Evolutionary conservation across 441 rosid species (phyloP).

Genomic region (Croton laevigatus): DNA sequence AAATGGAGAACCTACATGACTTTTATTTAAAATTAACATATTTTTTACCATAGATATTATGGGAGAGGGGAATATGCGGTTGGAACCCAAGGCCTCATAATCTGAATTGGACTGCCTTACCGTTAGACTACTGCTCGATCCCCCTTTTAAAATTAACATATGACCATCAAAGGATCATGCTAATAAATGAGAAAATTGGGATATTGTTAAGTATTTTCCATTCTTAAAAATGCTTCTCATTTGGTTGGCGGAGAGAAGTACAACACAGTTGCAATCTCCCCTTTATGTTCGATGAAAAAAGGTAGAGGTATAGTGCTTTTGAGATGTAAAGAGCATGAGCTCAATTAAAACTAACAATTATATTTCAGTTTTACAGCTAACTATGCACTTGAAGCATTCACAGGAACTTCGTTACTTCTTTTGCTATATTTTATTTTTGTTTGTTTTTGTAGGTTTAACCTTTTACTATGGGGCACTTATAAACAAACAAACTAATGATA

Average conservation of each 20-base stretch:
- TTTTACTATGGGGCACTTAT: neutral
- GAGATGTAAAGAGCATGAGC: neutral
- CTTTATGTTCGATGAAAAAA: neutral
- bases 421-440: neutral
- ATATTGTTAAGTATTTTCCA: no score
- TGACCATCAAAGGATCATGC: no score
- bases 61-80: no score
- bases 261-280: neutral
- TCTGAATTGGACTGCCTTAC: no score
- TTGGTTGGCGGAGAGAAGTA: neutral
- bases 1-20: no score
- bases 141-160: no score
- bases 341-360: neutral
- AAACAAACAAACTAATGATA: neutral
- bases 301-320: neutral
- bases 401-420: neutral
- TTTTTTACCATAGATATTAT: no score
- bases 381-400: slow-evolving; percentile 9
- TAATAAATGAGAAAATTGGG: no score
- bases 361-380: slow-evolving; percentile 15
- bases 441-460: neutral
- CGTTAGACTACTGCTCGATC: no score
- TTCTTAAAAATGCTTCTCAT: neutral
- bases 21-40: no score
- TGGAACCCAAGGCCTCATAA: no score